Conservation (phyloP, 2,329 filamentous ascomycete species). For the Drechmeria coniospora region DNA sequence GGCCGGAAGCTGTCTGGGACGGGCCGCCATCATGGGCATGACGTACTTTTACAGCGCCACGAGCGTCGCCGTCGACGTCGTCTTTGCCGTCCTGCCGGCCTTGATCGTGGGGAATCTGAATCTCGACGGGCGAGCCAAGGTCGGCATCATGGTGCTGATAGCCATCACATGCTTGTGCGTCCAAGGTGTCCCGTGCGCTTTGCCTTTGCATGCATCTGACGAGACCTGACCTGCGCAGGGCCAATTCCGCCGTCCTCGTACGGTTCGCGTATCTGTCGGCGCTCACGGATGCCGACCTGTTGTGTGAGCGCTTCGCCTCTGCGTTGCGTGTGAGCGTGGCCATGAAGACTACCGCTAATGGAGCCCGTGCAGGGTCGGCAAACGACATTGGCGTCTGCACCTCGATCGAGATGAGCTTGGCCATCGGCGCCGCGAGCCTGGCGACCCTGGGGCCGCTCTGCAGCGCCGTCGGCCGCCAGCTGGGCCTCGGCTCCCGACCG, state of each 20-base stretch:
- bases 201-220: neutral
- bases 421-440: constrained; percentile 30
- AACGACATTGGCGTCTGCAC: constrained; percentile 33
- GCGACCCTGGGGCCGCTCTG: constrained; percentile 30
- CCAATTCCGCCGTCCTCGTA: constrained; percentile 27
- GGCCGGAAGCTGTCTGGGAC: constrained; percentile 20
- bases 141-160: constrained; percentile 35
- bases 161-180: constrained; percentile 41
- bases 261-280: constrained; percentile 22
- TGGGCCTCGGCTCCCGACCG: constrained; percentile 12
- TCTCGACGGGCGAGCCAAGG: constrained; percentile 35
- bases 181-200: too few species aligned
- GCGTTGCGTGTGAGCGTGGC: too few species aligned
- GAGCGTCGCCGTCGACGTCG: constrained; percentile 34
- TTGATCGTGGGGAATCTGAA: constrained; percentile 39
- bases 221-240: constrained; percentile 12
- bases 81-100: constrained; percentile 34
- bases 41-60: constrained; percentile 35
- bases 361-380: constrained; percentile 16
- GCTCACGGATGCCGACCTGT: constrained; percentile 24
- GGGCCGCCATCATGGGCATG: constrained; percentile 31
- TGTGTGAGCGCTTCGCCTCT: too few species aligned
- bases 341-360: constrained; percentile 2
- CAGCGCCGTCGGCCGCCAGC: constrained; percentile 15
- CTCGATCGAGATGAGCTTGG: constrained; percentile 29